Percentiles rank a stretch among this genome's conserved stretches.
Conservation (phyloP, 495 filamentous ascomycete species). For the Jackrogersella multiformis region DNA sequence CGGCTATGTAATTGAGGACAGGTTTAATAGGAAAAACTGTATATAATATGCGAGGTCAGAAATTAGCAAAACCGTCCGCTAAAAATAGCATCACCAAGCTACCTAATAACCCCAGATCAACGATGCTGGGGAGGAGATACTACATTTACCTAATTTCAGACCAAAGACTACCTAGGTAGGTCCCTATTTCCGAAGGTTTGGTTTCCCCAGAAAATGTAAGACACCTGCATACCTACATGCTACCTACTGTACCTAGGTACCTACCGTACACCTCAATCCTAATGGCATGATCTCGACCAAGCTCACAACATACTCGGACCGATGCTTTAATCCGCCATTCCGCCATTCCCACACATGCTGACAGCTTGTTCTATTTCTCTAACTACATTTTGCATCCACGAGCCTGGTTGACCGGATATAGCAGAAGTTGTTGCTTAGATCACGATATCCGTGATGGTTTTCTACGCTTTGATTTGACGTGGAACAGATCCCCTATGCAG, state of each 20-base stretch:
- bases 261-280: background rate
- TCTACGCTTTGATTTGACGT: background rate
- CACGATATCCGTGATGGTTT: background rate
- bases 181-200: background rate
- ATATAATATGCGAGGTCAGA: background rate
- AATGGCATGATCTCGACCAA: slow-evolving; percentile 5
- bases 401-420: background rate
- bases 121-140: too few relatives aligned
- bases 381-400: background rate
- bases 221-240: background rate
- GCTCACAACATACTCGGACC: slow-evolving; percentile 2
- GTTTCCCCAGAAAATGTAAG: background rate
- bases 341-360: background rate
- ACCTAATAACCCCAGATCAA: background rate
- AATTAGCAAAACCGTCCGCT: background rate
- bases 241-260: too few relatives aligned
- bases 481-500: background rate
- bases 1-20: too few relatives aligned
- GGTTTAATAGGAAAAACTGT: background rate
- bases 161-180: too few relatives aligned
- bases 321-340: slow-evolving; percentile 9
- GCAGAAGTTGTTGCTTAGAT: background rate
- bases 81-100: background rate
- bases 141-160: background rate
- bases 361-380: background rate